A percentile compares a stretch with the other conserved stretches of the same genome.
phyloP scores from a whole-genome alignment of 1,284 basidiomycete species.

The Ustilago loliicola region DNA sequence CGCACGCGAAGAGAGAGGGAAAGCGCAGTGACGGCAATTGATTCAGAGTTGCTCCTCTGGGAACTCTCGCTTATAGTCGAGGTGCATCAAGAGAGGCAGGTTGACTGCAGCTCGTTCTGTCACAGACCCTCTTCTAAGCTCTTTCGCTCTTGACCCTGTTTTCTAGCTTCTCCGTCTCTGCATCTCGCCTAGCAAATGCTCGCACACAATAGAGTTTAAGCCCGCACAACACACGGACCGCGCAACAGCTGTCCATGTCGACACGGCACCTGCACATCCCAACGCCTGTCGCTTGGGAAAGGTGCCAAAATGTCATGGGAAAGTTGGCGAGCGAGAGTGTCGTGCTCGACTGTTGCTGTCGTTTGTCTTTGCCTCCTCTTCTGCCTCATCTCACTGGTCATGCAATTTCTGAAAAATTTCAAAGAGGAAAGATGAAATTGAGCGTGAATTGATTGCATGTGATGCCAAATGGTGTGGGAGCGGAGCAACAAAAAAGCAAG shows the following conservation, averaged over 20 bases:
- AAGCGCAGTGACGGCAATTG: conserved; percentile 1
- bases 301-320: neutral
- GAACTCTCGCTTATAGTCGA: conserved; percentile 12
- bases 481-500: neutral
- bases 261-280: neutral
- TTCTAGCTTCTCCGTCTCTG: conserved; percentile 3
- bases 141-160: neutral
- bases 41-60: neutral
- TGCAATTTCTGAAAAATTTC: neutral
- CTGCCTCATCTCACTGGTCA: neutral
- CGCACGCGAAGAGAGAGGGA: neutral
- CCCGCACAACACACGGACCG: neutral
- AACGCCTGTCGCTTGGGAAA: neutral
- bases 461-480: neutral
- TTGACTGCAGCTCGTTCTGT: conserved; percentile 3
- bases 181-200: conserved; percentile 4
- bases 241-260: neutral
- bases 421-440: neutral
- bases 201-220: neutral
- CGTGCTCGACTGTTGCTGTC: neutral
- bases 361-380: neutral
- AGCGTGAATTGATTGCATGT: no score
- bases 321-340: neutral
- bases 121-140: neutral
- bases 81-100: conserved; percentile 16